A percentile compares a stretch with the other conserved stretches of the same genome.
phyloP scores from a whole-genome alignment of 2,329 filamentous ascomycete genomes.

The Coniochaeta sp. region DNA sequence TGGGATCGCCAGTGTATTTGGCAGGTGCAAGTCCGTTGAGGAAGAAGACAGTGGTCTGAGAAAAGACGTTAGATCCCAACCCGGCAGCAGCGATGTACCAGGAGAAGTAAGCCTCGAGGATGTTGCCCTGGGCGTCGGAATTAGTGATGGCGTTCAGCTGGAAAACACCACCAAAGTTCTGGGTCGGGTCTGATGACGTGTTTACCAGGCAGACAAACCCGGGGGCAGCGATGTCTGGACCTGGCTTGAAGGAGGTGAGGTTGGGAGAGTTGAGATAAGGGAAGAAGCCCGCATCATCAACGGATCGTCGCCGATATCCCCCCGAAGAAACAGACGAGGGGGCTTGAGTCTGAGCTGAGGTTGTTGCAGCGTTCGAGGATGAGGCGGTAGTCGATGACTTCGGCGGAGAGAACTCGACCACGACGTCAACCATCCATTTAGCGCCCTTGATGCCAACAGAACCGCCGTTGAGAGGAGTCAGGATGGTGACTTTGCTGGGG shows the following conservation, averaged over 20 bases:
- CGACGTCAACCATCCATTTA: constrained; percentile 1
- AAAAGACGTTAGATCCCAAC: neutral
- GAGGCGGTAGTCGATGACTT: neutral
- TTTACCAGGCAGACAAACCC: neutral
- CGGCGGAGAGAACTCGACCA: neutral
- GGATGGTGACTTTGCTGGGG: neutral
- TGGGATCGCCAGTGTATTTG: neutral
- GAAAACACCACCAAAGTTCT: neutral
- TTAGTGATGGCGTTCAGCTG: constrained; percentile 1
- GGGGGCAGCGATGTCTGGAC: neutral
- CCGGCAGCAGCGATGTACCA: neutral
- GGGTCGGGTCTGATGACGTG: neutral
- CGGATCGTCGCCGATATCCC: neutral
- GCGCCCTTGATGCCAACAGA: neutral
- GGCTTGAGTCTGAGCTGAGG: neutral
- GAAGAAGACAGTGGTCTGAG: neutral
- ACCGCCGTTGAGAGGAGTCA: neutral
- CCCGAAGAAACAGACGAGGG: neutral
- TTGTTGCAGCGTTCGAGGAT: neutral
- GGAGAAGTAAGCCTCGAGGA: neutral
- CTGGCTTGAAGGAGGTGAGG: neutral
- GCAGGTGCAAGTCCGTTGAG: neutral
- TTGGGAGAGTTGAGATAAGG: constrained; percentile 1
- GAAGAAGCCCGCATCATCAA: neutral
- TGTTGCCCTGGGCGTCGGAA: constrained; percentile 1